These are phyloP conservation scores for Rhodotorula sphaerocarpa DNA, from an alignment of 768 basidiomycete species.

Conservation along the genomic window DNA sequence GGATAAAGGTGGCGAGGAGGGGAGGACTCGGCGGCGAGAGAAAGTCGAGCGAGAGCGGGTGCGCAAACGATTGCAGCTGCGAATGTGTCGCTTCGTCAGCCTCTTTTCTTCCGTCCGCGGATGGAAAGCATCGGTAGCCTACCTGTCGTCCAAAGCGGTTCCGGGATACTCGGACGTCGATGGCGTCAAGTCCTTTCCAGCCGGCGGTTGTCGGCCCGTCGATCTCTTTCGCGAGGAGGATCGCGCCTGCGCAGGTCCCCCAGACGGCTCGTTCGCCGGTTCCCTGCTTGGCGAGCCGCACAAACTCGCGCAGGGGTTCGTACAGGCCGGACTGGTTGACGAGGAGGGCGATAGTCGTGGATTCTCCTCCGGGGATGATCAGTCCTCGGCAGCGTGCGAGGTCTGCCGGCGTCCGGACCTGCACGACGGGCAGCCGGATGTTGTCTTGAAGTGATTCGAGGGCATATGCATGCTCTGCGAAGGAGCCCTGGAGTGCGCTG, in stretches of 20 bases:
- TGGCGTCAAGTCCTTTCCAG: constrained; percentile 73
- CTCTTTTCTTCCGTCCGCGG: too few relatives aligned
- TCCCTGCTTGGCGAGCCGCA: constrained; percentile 39
- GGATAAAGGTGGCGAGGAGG: constrained; percentile 83
- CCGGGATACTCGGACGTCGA: constrained; percentile 68
- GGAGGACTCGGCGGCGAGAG: constrained; percentile 53
- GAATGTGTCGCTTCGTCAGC: too few relatives aligned
- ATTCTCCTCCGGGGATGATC: constrained; percentile 93
- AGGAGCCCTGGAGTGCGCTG: constrained; percentile 84
- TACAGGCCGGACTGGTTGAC: constrained; percentile 61
- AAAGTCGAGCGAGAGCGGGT: constrained; percentile 57
- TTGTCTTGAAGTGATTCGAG: constrained; percentile 51
- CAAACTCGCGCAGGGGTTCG: constrained; percentile 67
- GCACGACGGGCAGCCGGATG: neutral
- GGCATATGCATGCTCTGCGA: constrained; percentile 71
- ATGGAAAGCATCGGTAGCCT: constrained; percentile 39
- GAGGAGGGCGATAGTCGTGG: constrained; percentile 78
- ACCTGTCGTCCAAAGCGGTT: constrained; percentile 96
- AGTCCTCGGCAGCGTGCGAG: constrained; percentile 68
- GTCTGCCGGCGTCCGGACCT: constrained; percentile 66
- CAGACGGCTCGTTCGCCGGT: constrained; percentile 59
- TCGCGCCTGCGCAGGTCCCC: constrained; percentile 95
- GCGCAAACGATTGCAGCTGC: constrained; percentile 86
- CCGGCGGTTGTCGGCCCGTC: constrained; percentile 71
- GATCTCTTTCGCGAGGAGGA: constrained; percentile 61